These are phyloP conservation scores for Yamadazyma sp. DNA, from an alignment of 1,139 yeast genomes.

Conservation along the genomic window DNA sequence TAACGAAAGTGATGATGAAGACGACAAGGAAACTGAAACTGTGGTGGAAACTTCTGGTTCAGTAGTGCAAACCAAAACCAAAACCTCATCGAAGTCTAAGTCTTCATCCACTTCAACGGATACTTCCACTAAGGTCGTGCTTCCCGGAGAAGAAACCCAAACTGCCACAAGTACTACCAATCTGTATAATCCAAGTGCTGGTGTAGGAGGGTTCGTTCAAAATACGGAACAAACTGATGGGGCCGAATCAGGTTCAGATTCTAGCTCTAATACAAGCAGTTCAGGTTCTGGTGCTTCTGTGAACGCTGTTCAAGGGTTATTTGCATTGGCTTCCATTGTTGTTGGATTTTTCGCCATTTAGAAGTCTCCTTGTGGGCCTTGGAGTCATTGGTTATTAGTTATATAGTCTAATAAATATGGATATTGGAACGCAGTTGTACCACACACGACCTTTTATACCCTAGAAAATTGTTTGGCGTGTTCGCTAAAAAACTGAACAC, in stretches of 20 bases:
- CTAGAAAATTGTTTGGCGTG: slow-evolving; percentile 1
- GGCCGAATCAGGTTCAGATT: slow-evolving; percentile 4
- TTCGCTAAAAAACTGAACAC: slow-evolving; percentile 5
- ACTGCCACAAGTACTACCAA: no score
- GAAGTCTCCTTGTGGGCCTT: background rate
- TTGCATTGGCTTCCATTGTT: slow-evolving; percentile 20
- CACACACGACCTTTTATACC: background rate
- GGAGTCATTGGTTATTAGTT: background rate
- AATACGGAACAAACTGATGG: slow-evolving; percentile 19
- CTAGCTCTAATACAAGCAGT: slow-evolving; percentile 1
- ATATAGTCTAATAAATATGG: background rate
- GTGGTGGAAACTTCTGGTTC: slow-evolving; percentile 15
- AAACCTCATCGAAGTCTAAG: slow-evolving; percentile 9
- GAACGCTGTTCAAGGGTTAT: slow-evolving; percentile 9
- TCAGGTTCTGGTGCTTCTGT: slow-evolving; percentile 7
- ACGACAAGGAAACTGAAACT: slow-evolving; percentile 13
- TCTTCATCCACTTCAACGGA: slow-evolving; percentile 2
- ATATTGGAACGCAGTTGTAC: no score
- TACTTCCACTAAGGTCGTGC: slow-evolving; percentile 6
- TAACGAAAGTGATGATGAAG: slow-evolving; percentile 23
- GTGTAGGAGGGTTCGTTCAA: slow-evolving; percentile 40
- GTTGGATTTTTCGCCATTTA: slow-evolving; percentile 18
- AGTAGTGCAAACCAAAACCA: slow-evolving; percentile 13
- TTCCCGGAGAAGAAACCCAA: slow-evolving; percentile 8
- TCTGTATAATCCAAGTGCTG: slow-evolving; percentile 20